Percentiles rank a stretch among this genome's conserved stretches.
Evolutionary conservation across 495 filamentous ascomycete species (phyloP).

Genomic region (Aspergillus cavernicola): DNA sequence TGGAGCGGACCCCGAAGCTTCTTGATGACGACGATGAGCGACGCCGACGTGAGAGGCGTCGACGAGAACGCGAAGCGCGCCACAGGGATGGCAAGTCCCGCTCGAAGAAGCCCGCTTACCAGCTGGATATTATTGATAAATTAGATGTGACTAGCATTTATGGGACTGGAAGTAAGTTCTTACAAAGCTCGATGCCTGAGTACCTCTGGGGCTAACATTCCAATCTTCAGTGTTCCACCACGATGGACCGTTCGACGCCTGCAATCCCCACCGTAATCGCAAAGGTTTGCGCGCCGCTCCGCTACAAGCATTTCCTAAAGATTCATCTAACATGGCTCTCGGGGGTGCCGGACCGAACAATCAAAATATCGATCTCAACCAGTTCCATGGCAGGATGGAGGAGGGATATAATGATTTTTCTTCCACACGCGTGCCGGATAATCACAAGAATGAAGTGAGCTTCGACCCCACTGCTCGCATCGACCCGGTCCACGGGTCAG

Average conservation of each 20-base stretch:
- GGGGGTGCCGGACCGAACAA: conserved; percentile 86
- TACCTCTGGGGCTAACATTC: conserved; percentile 9
- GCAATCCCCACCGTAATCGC: conserved; percentile 92
- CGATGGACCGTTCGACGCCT: conserved; percentile 97
- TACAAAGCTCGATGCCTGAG: not conserved
- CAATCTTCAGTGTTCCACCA: conserved; percentile 87
- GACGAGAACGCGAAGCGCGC: conserved; percentile 64
- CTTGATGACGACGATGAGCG: conserved; percentile 71
- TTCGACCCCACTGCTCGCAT: conserved; percentile 58
- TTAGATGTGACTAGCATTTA: conserved; percentile 97
- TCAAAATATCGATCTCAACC: conserved; percentile 73
- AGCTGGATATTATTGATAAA: conserved; percentile 93
- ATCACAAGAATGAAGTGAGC: conserved; percentile 40
- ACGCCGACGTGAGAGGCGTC: conserved; percentile 65
- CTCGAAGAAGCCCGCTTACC: conserved; percentile 50
- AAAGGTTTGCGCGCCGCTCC: conserved; percentile 79
- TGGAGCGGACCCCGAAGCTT: conserved; percentile 57
- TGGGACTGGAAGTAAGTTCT: conserved; percentile 79
- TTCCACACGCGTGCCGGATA: conserved; percentile 33
- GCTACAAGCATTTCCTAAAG: conserved; percentile 94
- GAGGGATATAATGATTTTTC: conserved; percentile 83
- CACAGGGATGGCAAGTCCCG: conserved; percentile 52
- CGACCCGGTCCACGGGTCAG: conserved; percentile 76
- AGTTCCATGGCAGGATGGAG: conserved; percentile 75
- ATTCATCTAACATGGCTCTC: conserved; percentile 85